phyloP scores from a whole-genome alignment of 2,329 filamentous ascomycete genomes.

The Phaeosphaeriaceae sp. region DNA sequence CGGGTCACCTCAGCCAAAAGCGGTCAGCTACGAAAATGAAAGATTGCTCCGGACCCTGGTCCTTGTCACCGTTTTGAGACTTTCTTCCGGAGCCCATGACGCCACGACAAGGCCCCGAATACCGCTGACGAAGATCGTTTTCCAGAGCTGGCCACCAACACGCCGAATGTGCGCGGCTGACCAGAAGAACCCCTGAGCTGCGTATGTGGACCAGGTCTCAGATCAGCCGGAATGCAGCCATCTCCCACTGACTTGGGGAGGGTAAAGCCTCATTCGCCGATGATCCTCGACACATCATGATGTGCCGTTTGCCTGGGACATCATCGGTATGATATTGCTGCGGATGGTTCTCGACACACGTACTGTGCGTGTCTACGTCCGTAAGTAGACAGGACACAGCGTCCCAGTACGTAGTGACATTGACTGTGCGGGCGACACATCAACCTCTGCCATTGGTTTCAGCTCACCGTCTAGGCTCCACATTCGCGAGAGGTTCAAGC shows the following conservation, averaged over 20 bases:
- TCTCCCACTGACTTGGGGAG: slow-evolving; percentile 16
- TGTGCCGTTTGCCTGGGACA: slow-evolving; percentile 26
- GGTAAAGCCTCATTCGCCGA: slow-evolving; percentile 15
- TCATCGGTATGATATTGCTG: slow-evolving; percentile 27
- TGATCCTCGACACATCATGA: slow-evolving; percentile 23
- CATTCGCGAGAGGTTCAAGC: slow-evolving; percentile 21
- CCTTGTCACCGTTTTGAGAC: slow-evolving; percentile 40
- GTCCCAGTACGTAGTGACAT: not conserved
- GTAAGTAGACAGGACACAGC: not conserved
- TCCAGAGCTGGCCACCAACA: slow-evolving; percentile 31
- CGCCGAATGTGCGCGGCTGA: slow-evolving; percentile 37
- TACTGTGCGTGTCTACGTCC: not conserved
- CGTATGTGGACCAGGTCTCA: slow-evolving; percentile 38
- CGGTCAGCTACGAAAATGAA: slow-evolving; percentile 19
- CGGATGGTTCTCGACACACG: not conserved
- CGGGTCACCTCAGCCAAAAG: slow-evolving; percentile 11
- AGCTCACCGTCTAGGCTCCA: slow-evolving; percentile 19
- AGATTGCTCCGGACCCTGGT: slow-evolving; percentile 24
- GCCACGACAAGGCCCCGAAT: slow-evolving; percentile 38
- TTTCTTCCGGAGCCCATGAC: slow-evolving; percentile 37
- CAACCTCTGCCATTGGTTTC: slow-evolving; percentile 17
- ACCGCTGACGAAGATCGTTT: slow-evolving; percentile 47
- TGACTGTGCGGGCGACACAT: not conserved
- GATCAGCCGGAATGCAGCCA: slow-evolving; percentile 43
- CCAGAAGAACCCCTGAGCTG: slow-evolving; percentile 28